Base-by-base conservation (phyloP, 768 basidiomycete genomes). In the Boletus tylopilopsis region DNA sequence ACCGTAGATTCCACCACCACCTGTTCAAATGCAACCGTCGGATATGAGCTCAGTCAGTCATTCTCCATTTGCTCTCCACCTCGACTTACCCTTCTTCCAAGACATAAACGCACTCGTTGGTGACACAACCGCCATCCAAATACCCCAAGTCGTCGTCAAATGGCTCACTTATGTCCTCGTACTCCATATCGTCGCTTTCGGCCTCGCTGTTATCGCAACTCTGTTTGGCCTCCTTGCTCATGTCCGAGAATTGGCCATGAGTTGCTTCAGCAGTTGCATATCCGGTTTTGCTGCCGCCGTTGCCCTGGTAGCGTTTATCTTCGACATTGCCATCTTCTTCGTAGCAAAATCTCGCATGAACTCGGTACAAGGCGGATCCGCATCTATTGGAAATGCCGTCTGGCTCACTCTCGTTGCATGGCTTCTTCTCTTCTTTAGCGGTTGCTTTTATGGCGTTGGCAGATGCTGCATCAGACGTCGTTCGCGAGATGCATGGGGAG, bases 101-200 rank as follows among this genome's bases (percentile, higher is more conserved):
- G 93, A 97, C 59, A 81, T 94, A 57, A 91, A 94, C 60, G 63
- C 73, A 32, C 76, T 97, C 2, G 81, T 96, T 27, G 90, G 85
- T 6, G 77, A 90, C 65, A 68, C 75, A 4, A 71, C 79, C 2
- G 59, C 73, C 23, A 69, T 94, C 30, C 67, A 90, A 57, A 90
- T 97, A 43, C 92, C 94, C 2, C 73, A 82, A 48, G 80, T 91
- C 6, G 78, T 84, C 42, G 87, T 94, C 53, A 95, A 96, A 73
- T 97, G 94, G 91, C 73, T 97, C 63, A 98, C 96, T 10, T 95
- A 95, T 62, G 85, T 84, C 21, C 83, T 99, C 56, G 82, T 97
- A 55, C 78, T 98, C 15, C 94, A 98, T 64, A 82, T 96, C 51
- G 83, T 93, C 49, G 95, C 91, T 15, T 82, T 97, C 48, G 79